phyloP scores from a whole-genome alignment of 2,329 filamentous ascomycete genomes.

The Parastagonospora nodorum region DNA sequence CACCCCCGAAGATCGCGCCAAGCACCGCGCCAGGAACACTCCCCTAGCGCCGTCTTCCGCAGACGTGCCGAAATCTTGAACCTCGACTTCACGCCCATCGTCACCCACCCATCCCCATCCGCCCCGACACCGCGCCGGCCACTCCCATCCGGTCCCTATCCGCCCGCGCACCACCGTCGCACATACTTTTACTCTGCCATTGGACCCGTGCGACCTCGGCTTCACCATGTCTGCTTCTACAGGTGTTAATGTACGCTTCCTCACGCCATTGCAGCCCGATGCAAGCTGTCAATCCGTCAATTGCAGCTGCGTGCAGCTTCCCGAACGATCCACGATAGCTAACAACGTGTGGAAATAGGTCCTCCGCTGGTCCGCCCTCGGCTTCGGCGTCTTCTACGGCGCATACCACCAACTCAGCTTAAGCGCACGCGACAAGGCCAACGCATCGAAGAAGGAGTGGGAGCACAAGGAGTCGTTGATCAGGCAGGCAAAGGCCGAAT shows the following conservation, averaged over 20 bases:
- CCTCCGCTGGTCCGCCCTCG: constrained; percentile 93
- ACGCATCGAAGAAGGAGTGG: constrained; percentile 78
- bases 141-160: constrained; percentile 13
- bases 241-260: constrained; percentile 58
- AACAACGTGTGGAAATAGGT: constrained; percentile 64
- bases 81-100: constrained; percentile 32
- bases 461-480: constrained; percentile 91
- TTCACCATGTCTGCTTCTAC: constrained; percentile 52
- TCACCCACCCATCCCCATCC: constrained; percentile 26
- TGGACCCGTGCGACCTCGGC: constrained; percentile 29
- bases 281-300: not conserved
- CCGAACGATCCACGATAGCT: constrained; percentile 21
- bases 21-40: constrained; percentile 26
- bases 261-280: constrained; percentile 1
- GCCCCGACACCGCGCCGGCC: constrained; percentile 26
- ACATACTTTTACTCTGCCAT: constrained; percentile 31
- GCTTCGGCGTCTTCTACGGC: constrained; percentile 91
- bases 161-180: constrained; percentile 24
- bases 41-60: not conserved
- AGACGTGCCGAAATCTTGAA: constrained; percentile 33
- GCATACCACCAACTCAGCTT: constrained; percentile 90
- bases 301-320: constrained; percentile 1
- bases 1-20: constrained; percentile 30
- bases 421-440: constrained; percentile 71
- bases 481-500: constrained; percentile 89